Base-by-base conservation (phyloP, 768 basidiomycete genomes). In the Tylopilus cervinicoccineus region DNA sequence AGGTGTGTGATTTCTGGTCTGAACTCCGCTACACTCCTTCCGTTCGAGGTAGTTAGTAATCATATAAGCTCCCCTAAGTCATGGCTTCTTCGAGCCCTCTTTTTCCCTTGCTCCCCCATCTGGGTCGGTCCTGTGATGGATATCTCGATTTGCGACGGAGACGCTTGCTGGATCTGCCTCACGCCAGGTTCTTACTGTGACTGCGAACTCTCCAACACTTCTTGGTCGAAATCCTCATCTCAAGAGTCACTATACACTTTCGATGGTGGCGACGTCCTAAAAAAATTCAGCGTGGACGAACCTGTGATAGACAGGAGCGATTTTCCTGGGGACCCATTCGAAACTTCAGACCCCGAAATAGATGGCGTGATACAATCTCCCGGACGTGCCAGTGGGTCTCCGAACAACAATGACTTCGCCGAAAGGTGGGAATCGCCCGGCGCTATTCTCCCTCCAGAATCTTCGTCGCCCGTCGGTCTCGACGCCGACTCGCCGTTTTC, bases 391-490 rank as follows among this genome's bases (percentile, higher is more conserved):
- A 11, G 39, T 38, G 28, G 46, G 31, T 17, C 47, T 28, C 45
- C 51, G 43, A 56, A 37, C 33, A 23, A 59, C 42, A 37, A 32
- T 44, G n/a, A 1, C 22, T 6, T 40, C n/a, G 22, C 7, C 36
- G 41, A 47, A 24, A 24, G 22, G 31, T 50, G 48, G 42, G 38
- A 41, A n/a, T 50, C 52, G 0, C 52, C 56, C 10, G 20, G 20
- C n/a, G 8, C 39, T 34, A 34, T 20, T 0, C 48, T 29, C 13
- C 61, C 62, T 48, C 59, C 62, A 17, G 49, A 51, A 6, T 64
- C 61, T 11, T 63, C 62, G 20, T 64, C 59, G 3, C 56, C 59
- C 34, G 22, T 49, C 13, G 12, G 34, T 6, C 20, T 50, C n/a
- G 38, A 32, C 14, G 13, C 13, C 2, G 34, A 45, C 23, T 38